A percentile compares a stretch with the other conserved stretches of the same genome.
These are phyloP conservation scores for Sphaerulina populicola DNA, from an alignment of 2,329 filamentous ascomycete genomes.

Conservation along the genomic window DNA sequence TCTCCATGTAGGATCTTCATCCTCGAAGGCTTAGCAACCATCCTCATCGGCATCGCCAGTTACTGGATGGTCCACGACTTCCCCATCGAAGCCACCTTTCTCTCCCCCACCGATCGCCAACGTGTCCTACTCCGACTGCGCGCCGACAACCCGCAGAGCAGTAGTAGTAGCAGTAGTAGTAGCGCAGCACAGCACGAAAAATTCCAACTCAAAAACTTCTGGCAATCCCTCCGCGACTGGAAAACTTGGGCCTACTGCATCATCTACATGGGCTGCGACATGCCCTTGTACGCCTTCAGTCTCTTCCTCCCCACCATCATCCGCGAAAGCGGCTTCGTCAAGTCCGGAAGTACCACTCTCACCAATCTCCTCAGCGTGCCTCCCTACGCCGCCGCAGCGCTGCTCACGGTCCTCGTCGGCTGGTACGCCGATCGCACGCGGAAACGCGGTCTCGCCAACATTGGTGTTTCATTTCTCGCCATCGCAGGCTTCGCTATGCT, in stretches of 20 bases:
- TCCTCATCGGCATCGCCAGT: conserved; percentile 57
- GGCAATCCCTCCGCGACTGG: conserved; percentile 67
- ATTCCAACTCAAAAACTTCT: conserved; percentile 65
- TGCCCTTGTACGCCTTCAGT: conserved; percentile 65
- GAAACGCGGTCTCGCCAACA: conserved; percentile 72
- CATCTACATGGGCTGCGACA: conserved; percentile 69
- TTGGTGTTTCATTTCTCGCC: conserved; percentile 59
- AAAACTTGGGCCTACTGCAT: conserved; percentile 70
- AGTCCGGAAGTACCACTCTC: conserved; percentile 49
- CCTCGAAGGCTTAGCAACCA: conserved; percentile 56
- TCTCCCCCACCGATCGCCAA: conserved; percentile 59
- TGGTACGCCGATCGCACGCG: conserved; percentile 68
- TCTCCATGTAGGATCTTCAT: conserved; percentile 24
- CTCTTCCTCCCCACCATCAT: conserved; percentile 77
- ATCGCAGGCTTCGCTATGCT: conserved; percentile 75
- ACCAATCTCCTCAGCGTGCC: conserved; percentile 66
- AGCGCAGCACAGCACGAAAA: conserved; percentile 56
- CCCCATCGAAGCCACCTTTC: conserved; percentile 60
- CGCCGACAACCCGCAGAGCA: conserved; percentile 58
- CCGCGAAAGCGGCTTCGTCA: conserved; percentile 40
- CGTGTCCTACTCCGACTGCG: conserved; percentile 65
- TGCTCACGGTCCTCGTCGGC: conserved; percentile 61
- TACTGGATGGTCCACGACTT: conserved; percentile 81
- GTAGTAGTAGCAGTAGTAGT: no score
- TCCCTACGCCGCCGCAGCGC: conserved; percentile 63